These are phyloP conservation scores for Trypanosoma avium DNA, from an alignment of 208 protist species.

Conservation along the genomic window DNA sequence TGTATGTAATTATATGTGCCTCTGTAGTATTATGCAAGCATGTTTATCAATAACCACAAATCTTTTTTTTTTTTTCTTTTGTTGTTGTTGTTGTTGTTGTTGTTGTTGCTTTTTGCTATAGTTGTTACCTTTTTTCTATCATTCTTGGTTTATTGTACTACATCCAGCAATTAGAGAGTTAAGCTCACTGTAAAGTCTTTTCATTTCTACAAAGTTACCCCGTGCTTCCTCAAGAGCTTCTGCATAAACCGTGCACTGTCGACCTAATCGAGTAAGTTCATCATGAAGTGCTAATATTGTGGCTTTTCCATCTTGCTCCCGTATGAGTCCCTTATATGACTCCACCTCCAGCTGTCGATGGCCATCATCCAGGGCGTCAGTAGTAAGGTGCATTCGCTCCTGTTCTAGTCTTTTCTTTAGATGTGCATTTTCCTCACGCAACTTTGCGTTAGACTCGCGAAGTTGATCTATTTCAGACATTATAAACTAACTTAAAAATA, in stretches of 20 bases:
- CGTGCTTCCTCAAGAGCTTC: conserved; percentile 70
- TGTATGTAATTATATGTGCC: too few relatives aligned
- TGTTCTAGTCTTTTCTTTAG: conserved; percentile 35
- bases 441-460: conserved; percentile 23
- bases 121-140: conserved; percentile 1
- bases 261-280: conserved; percentile 52
- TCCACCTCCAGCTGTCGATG: conserved; percentile 28
- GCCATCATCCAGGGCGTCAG: conserved; percentile 31
- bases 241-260: conserved; percentile 65
- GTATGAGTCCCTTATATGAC: conserved; percentile 28
- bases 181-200: conserved; percentile 66
- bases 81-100: too few relatives aligned
- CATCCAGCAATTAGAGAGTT: conserved; percentile 10
- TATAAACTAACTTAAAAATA: neutral
- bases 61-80: too few relatives aligned
- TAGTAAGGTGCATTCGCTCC: conserved; percentile 26
- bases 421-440: conserved; percentile 43
- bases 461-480: conserved; percentile 34
- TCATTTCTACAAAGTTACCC: conserved; percentile 73
- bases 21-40: too few relatives aligned
- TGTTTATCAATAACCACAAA: too few relatives aligned
- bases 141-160: neutral
- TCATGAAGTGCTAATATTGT: conserved; percentile 51
- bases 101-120: too few relatives aligned
- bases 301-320: conserved; percentile 34